Base-by-base conservation (phyloP, 345 rosid species). In the Bruguiera parviflora region DNA sequence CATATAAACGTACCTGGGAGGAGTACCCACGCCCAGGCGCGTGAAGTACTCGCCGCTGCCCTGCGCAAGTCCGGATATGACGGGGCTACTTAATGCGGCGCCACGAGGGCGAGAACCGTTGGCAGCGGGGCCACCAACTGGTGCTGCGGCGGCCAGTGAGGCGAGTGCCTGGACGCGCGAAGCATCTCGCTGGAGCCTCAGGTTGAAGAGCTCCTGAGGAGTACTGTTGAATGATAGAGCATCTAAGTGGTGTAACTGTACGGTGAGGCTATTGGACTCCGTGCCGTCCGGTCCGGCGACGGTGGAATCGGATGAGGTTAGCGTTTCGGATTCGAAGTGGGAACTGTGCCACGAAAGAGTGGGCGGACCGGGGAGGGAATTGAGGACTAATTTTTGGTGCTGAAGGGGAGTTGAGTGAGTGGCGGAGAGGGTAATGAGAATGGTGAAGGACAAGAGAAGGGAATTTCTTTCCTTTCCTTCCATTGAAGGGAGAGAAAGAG, bases 31-130 rank as follows among this genome's bases (percentile, higher is more conserved):
- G 11, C 96, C 98, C 10, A 95, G 71, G 71, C 98, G 98, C 65
- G 97, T 92, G 88, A 95, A 95, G 79, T 90, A 95, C 81, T 96
- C 99, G 4, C 99, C 96, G 35, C 98, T 92, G 20, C 98, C 97
- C 67, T 92, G 97, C 5, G 99, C 78, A 16, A 96, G 92, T 5
- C 99, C 99, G 27, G 97, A 96, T 28, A 85, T 81, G 0, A 96
- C 83, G 28, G 77, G 69, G 71, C 77, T 73, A 52, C 81, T 73
- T 32, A 78, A 73, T 24, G 77, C 76, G 10, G 53, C 5, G 21
- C 70, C 53, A 2, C 60, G 29, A 19, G 53, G 13, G 4, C 28
- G 18, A 25, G 55, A n/a, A 11, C 7, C 11, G 28, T n/a, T 19
- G 3, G 37, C 24, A 0, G 58, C 43, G 43, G 18, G 18, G 15